Conservation (phyloP, 345 rosid genomes). For the Moricandia moricandioides region DNA sequence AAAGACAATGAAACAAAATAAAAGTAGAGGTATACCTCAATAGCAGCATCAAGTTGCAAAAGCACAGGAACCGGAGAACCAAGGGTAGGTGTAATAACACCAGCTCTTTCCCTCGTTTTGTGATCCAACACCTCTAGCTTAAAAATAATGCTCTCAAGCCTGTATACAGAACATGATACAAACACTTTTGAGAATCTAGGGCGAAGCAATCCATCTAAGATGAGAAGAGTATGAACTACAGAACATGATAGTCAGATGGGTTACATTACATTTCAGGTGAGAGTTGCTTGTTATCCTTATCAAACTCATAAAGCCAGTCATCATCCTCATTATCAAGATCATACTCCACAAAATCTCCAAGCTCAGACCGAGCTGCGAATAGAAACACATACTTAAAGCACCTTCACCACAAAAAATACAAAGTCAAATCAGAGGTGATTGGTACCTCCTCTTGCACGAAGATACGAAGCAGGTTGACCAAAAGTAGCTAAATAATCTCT, state of each 20-base stretch:
- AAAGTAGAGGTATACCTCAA: conserved; percentile 59
- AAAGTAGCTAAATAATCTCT: conserved; percentile 82
- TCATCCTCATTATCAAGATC: conserved; percentile 98
- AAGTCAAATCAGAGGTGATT: neutral
- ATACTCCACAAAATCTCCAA: conserved; percentile 97
- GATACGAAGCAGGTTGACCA: conserved; percentile 74
- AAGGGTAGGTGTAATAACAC: conserved; percentile 79
- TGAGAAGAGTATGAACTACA: neutral
- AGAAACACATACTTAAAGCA: neutral
- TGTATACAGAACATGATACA: conserved; percentile 28
- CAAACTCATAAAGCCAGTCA: conserved; percentile 79
- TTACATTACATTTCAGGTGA: conserved; percentile 60
- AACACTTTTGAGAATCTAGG: neutral
- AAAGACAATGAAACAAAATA: neutral
- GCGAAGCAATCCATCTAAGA: neutral
- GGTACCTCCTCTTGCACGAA: conserved; percentile 96
- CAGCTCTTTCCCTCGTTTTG: conserved; percentile 95
- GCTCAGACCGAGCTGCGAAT: conserved; percentile 86
- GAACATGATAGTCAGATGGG: neutral
- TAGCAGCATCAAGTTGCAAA: conserved; percentile 79
- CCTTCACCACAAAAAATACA: neutral
- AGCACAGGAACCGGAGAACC: conserved; percentile 81
- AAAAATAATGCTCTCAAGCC: conserved; percentile 80
- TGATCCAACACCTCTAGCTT: conserved; percentile 97
- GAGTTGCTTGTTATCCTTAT: conserved; percentile 59